Evolutionary conservation across 306 rosid species (phyloP).

Genomic region (Cajanus cajan): DNA sequence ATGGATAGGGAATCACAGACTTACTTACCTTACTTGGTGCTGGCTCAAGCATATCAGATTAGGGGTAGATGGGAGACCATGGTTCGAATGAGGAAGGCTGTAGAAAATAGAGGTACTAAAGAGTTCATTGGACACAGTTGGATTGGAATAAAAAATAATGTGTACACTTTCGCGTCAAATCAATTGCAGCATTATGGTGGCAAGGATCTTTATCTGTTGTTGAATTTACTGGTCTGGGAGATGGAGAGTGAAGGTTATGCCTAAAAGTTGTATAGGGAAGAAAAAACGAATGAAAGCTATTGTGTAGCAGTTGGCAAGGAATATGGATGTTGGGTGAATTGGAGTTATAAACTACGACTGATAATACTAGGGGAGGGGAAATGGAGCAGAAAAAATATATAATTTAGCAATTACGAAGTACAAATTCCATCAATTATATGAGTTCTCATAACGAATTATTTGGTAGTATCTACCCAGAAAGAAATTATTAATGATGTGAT

Average conservation of each 20-base stretch:
- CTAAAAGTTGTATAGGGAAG: no score
- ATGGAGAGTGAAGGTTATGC: slow-evolving; percentile 46
- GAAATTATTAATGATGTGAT: background rate
- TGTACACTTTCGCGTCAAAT: slow-evolving; percentile 55
- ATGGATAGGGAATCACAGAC: slow-evolving; percentile 54
- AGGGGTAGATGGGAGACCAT: slow-evolving; percentile 78
- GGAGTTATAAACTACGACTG: no score
- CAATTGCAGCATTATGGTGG: slow-evolving; percentile 62
- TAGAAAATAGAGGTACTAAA: slow-evolving; percentile 38
- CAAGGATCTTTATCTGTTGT: slow-evolving; percentile 46
- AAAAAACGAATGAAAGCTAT: no score
- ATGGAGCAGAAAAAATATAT: no score
- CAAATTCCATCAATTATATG: background rate
- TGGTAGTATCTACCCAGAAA: background rate
- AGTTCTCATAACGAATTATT: background rate
- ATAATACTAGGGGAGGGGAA: no score
- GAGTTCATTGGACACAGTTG: slow-evolving; percentile 58
- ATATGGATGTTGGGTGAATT: no score
- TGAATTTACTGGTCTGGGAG: slow-evolving; percentile 64
- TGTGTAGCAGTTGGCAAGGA: no score
- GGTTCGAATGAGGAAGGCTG: slow-evolving; percentile 57
- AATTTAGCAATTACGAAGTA: background rate
- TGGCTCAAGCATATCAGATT: slow-evolving; percentile 58
- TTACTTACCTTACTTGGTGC: slow-evolving; percentile 57
- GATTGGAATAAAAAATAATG: slow-evolving; percentile 56